Percentiles rank a stretch among this genome's conserved stretches.
Conservation (phyloP, 2,329 filamentous ascomycete genomes). For the Fusarium domesticum region DNA sequence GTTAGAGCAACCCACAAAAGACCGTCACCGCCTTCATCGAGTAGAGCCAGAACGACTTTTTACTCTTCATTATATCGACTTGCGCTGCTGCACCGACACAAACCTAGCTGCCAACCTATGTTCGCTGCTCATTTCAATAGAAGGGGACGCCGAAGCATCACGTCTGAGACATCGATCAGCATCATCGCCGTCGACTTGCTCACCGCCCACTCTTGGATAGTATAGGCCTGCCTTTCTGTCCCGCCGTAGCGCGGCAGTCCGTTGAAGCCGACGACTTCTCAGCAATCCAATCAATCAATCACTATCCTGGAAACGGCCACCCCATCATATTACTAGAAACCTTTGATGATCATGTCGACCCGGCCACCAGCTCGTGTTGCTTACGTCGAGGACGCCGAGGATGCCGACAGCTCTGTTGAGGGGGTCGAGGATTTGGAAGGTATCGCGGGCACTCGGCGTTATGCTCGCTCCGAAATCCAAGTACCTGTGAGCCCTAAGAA, state of each 20-base stretch:
- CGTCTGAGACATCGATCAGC: slow-evolving; percentile 18
- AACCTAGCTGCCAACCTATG: slow-evolving; percentile 19
- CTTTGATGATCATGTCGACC: neutral
- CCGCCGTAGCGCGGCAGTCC: slow-evolving; percentile 32
- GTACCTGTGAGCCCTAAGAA: slow-evolving; percentile 44
- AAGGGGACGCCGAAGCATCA: slow-evolving; percentile 26
- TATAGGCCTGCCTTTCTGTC: slow-evolving; percentile 22
- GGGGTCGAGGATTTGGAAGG: slow-evolving; percentile 29
- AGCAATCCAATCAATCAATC: slow-evolving; percentile 17
- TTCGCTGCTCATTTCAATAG: slow-evolving; percentile 21
- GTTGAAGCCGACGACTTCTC: slow-evolving; percentile 24
- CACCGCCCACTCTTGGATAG: slow-evolving; percentile 23
- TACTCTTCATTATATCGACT: slow-evolving; percentile 12
- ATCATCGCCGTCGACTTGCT: slow-evolving; percentile 14
- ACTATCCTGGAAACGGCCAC: slow-evolving; percentile 17
- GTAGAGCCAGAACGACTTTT: slow-evolving; percentile 19
- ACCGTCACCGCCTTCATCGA: slow-evolving; percentile 25
- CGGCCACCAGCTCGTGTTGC: slow-evolving; percentile 31
- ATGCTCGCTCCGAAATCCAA: slow-evolving; percentile 43
- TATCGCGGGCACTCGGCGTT: slow-evolving; percentile 40
- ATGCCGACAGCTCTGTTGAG: slow-evolving; percentile 42
- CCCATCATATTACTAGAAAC: neutral
- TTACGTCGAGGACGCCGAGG: slow-evolving; percentile 52
- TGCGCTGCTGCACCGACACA: slow-evolving; percentile 9
- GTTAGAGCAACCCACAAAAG: slow-evolving; percentile 5